Evolutionary conservation across 176 grass and related monocot genomes (phyloP).

Genomic region (Thinopyrum elongatum): DNA sequence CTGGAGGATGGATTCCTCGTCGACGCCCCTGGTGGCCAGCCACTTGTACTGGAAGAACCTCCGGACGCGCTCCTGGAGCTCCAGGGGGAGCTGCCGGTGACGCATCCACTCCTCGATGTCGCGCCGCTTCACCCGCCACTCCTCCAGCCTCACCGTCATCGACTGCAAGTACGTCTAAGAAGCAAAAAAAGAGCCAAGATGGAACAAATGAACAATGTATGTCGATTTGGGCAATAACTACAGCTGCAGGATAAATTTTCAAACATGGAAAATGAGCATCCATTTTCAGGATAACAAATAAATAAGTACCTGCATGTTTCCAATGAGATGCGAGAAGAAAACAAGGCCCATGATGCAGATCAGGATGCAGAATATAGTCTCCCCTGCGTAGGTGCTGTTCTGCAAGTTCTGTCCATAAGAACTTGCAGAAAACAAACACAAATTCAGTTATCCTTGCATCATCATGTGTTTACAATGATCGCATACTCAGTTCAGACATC

Average conservation of each 20-base stretch:
- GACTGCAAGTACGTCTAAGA: constrained; percentile 86
- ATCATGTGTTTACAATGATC: neutral
- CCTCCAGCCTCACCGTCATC: constrained; percentile 78
- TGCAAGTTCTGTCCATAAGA: constrained; percentile 86
- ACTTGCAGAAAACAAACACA: constrained; percentile 18
- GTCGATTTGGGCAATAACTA: neutral
- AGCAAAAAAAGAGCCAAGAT: neutral
- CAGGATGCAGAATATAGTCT: constrained; percentile 84
- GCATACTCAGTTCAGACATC: neutral
- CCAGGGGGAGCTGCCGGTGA: constrained; percentile 78
- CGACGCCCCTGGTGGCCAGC: constrained; percentile 85
- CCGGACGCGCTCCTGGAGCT: constrained; percentile 81
- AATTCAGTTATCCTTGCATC: neutral
- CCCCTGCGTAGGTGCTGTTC: constrained; percentile 79
- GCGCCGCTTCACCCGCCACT: constrained; percentile 85
- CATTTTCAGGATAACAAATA: neutral
- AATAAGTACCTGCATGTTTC: constrained; percentile 89
- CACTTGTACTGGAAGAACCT: constrained; percentile 97
- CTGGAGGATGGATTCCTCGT: constrained; percentile 88
- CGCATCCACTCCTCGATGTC: constrained; percentile 99
- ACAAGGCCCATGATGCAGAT: constrained; percentile 94
- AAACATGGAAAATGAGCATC: neutral
- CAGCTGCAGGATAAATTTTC: neutral
- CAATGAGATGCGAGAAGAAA: constrained; percentile 96
- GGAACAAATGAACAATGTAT: no score